Base-by-base conservation (phyloP, 1,284 basidiomycete genomes). In the Takashimella koratensis region DNA sequence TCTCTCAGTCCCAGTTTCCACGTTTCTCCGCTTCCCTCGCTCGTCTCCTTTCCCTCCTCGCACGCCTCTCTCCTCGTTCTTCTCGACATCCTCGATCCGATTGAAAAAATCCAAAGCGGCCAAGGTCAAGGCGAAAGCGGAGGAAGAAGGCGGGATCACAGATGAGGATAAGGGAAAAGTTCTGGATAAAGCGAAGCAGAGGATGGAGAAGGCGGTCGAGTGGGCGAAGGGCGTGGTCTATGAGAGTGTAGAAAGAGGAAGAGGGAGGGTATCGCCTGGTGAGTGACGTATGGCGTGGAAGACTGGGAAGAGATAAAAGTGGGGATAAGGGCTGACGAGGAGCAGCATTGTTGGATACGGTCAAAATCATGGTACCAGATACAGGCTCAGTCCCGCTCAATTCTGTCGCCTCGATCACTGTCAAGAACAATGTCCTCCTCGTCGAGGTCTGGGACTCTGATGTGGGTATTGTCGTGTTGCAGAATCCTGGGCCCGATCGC, bases 211-310 rank as follows among this genome's bases (percentile, higher is more conserved):
- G 63, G 56, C 67, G 10, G 58, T 70, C 8, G 68, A 65, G 6
- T 75, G 72, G 72, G 73, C 68, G 5, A 62, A 61, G 51, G 64
- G 66, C 3, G 51, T 67, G 1, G 65, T 69, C 1, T 76, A 62
- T 58, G 75, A 76, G 41, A 69, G 68, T 27, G 74, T 76, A 0
- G 72, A 76, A 56, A 56, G 75, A 12, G 71, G 67, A 3, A 56
- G 67, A 25, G 75, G 75, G 1, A 59, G 70, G 27, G 67, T 76
- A 6, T 64, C 64, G 10, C 74, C 75, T 48, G 66, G 75, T 76
- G 47, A 46, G 72, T 60, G 16, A 22, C 20, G 21, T 6, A 19
- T n/a, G n/a, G n/a, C n/a, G n/a, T n/a, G n/a, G n/a, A n/a, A n/a
- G n/a, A n/a, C n/a, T n/a, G n/a, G n/a, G 72, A 76, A 56, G 56